Base-by-base conservation (phyloP, 2,329 filamentous ascomycete species). In the Emmonsia crescens region DNA sequence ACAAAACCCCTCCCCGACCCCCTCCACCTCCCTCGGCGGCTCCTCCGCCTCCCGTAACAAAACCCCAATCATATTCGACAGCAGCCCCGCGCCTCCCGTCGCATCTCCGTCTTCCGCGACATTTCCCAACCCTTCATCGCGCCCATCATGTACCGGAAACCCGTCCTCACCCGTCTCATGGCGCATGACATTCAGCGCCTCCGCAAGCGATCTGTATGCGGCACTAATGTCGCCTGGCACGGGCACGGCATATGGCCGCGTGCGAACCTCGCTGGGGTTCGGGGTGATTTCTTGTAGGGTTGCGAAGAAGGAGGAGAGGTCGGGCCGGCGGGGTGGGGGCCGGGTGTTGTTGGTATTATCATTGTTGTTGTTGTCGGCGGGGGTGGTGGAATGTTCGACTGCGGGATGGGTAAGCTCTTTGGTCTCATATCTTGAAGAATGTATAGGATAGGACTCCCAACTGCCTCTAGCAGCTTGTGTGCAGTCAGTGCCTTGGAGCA, bases 251-350 rank as follows among this genome's bases (percentile, higher is more conserved):
- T 86, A 74, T n/a, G 77, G 75, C 67, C 85, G 82, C 60, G 79
- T 78, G 57, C 80, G 81, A 54, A 74, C 68, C 61, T 75, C 72
- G 6, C 77, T 73, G 31, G 76, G 66, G 69, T 81, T 78, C 36
- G 79, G 81, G 9, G 81, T 83, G 61, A 84, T 80, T 67, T 85
- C 82, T 63, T 75, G 75, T 57, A 87, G 81, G 52, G 82, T 81
- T 62, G 80, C 79, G 75, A 86, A 86, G 77, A 87, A 87, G 67
- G 83, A 85, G 48, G 81, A 84, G 48, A 87, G 80, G 71, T 87
- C 85, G 33, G 85, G 85, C 59, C 84, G 81, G 65, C 83, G 83
- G 60, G 74, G 40, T 73, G 73, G 21, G 74, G 74, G 64, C 60
- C 59, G 59, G 58, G 61, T 52, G 59, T 66, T 63, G 60, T 68